Evolutionary conservation across 768 basidiomycete genomes (phyloP).

Genomic region (Mycena chlorophos): DNA sequence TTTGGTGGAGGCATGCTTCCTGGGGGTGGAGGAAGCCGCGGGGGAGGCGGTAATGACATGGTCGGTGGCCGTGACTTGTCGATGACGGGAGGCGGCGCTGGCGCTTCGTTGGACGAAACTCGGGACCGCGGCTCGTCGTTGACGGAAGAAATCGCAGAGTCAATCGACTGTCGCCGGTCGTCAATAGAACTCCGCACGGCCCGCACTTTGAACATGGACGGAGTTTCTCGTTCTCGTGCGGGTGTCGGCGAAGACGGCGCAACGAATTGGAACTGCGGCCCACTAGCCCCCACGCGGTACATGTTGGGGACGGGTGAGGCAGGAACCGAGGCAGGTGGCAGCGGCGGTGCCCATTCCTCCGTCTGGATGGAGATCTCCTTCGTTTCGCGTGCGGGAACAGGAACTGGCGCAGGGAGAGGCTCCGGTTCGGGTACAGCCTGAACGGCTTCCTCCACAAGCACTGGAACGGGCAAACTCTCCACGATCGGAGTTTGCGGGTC

Average conservation of each 20-base stretch:
- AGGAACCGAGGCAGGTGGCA: conserved; percentile 31
- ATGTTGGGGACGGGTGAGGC: conserved; percentile 26
- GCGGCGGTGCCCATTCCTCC: conserved; percentile 63
- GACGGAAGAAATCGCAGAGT: conserved; percentile 61
- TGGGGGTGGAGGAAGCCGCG: conserved; percentile 70
- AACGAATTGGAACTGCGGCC: conserved; percentile 26
- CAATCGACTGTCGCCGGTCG: conserved; percentile 71
- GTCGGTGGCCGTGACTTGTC: conserved; percentile 85
- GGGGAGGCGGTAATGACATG: conserved; percentile 81
- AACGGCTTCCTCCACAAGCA: conserved; percentile 13
- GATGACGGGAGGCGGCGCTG: conserved; percentile 48
- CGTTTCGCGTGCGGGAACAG: conserved; percentile 66
- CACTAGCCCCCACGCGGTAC: conserved; percentile 22
- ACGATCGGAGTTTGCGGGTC: conserved; percentile 15
- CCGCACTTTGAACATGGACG: conserved; percentile 26
- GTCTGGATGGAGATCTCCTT: conserved; percentile 82
- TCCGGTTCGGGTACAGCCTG: conserved; percentile 29
- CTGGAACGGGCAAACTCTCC: conserved; percentile 3
- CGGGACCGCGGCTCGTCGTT: conserved; percentile 59
- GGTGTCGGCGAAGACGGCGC: conserved; percentile 39
- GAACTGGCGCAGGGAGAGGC: conserved; percentile 55
- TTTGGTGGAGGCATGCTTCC: conserved; percentile 72
- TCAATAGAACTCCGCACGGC: conserved; percentile 49
- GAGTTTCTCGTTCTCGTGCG: conserved; percentile 17
- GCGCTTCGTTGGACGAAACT: conserved; percentile 54